These are phyloP conservation scores for Arthroderma sp. DNA, from an alignment of 2,329 filamentous ascomycete genomes.

Conservation along the genomic window DNA sequence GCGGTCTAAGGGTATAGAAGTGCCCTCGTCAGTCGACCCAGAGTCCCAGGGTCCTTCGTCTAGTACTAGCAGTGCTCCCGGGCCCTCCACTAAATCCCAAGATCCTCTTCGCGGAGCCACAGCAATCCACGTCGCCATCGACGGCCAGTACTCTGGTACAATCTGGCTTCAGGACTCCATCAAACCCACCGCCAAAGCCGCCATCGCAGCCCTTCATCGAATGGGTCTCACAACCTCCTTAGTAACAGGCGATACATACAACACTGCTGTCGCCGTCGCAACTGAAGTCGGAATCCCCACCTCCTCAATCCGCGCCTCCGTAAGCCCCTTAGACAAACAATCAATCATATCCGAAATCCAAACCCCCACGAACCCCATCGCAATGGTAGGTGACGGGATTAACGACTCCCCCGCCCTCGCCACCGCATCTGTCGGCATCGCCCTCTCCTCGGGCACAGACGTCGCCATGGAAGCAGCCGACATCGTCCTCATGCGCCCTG, in stretches of 20 bases:
- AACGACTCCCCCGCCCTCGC: constrained; percentile 94
- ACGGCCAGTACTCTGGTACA: constrained; percentile 65
- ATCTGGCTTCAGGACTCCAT: constrained; percentile 80
- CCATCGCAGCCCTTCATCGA: constrained; percentile 65
- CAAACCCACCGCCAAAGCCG: constrained; percentile 71
- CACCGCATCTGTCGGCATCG: constrained; percentile 84
- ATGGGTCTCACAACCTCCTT: constrained; percentile 83
- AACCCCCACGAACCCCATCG: constrained; percentile 58
- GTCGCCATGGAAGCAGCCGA: constrained; percentile 97
- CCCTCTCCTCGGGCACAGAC: constrained; percentile 82
- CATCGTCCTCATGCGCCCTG: constrained; percentile 86
- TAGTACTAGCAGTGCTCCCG: constrained; percentile 4
- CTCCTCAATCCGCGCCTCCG: constrained; percentile 69
- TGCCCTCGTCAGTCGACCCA: constrained; percentile 30
- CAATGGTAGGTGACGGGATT: constrained; percentile 97
- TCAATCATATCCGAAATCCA: constrained; percentile 69
- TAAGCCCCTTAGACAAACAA: constrained; percentile 84
- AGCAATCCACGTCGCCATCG: constrained; percentile 81
- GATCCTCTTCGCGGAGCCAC: constrained; percentile 56
- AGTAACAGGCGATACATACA: constrained; percentile 81
- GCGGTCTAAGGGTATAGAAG: constrained; percentile 49
- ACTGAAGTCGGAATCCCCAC: constrained; percentile 64
- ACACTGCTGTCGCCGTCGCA: constrained; percentile 75
- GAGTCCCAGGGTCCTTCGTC: constrained; percentile 18
- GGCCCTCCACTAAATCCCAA: constrained; percentile 14